These are phyloP conservation scores for Magnolia kwangsiensis DNA, from an alignment of 164 flowering plant genomes.

Conservation along the genomic window DNA sequence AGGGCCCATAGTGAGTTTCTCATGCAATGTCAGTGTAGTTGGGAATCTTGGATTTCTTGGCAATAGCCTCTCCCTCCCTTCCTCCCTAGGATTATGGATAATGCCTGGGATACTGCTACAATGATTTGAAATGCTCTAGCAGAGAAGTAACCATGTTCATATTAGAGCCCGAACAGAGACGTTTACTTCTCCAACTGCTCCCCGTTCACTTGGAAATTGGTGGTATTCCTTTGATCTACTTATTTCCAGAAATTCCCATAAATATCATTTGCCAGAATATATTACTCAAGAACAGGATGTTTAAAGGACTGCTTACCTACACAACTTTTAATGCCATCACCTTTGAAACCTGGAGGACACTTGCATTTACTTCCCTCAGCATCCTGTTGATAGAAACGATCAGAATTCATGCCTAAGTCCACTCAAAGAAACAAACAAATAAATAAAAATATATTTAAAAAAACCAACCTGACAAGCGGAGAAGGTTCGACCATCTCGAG, in stretches of 20 bases:
- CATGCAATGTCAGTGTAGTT: too few relatives aligned
- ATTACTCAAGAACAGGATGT: neutral
- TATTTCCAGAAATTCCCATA: neutral
- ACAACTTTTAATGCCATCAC: conserved; percentile 84
- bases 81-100: too few relatives aligned
- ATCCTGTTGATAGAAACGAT: conserved; percentile 38
- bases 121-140: too few relatives aligned
- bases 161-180: too few relatives aligned
- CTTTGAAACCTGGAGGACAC: conserved; percentile 85
- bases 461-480: conserved; percentile 81
- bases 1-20: too few relatives aligned
- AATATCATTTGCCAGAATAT: neutral
- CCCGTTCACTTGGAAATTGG: too few relatives aligned
- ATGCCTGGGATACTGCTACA: too few relatives aligned
- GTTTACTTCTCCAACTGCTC: too few relatives aligned
- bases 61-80: too few relatives aligned
- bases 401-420: neutral
- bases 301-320: conserved; percentile 44
- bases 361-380: conserved; percentile 47
- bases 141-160: too few relatives aligned
- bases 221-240: too few relatives aligned
- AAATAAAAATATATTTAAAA: neutral
- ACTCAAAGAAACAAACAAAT: neutral
- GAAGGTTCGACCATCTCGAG: conserved; percentile 54
- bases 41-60: too few relatives aligned